Evolutionary conservation across 2,329 filamentous ascomycete genomes (phyloP), one percentile per base, ranked within the genome.

Genomic region (Venturia carpophila): DNA sequence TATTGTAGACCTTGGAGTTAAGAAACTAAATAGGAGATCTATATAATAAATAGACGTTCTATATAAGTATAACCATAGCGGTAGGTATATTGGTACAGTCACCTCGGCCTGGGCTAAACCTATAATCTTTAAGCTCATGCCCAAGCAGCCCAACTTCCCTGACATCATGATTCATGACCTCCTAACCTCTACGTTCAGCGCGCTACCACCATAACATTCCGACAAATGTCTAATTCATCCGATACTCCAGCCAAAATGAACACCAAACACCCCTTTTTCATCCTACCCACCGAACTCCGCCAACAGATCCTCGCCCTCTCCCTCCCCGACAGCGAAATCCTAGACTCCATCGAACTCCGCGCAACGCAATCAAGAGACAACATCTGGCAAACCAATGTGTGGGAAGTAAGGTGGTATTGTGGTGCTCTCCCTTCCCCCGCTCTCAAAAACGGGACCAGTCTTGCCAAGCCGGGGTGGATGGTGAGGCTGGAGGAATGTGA

Each of bases 331-430:
- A 2, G 30, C 27, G 52, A 58, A 15, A 58, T 58, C 19, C 52
- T 58, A 1, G 27, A 27, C 30, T 37, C 52, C 1, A 37, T 58
- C 17, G 52, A 58, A 58, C 19, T 58, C 13, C 27, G 52, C 15
- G 52, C 52, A 4, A 58, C 5, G 11, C 30, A 58, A 37, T 58
- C 52, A 2, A 27, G 52, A n/a, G 52, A 58, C n/a, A 58, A 58
- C 19, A 58, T 58, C 19, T 58, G 52, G 52, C 52, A 58, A 9
- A 58, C 52, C 9, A 58, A 58, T 37, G 52, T 58, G 15, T 58
- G 52, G 52, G 27, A 58, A n/a, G 30, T 58, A 5, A 2, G 37
- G 4, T 58, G 52, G 52, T 24, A 37, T 19, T 58, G 27, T 15
- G 52, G 52, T 37, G 52, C 52, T n/a, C 17, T 58, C 11, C 52